These are phyloP conservation scores for Coniosporium apollinis DNA, from an alignment of 495 filamentous ascomycete species.

Conservation along the genomic window DNA sequence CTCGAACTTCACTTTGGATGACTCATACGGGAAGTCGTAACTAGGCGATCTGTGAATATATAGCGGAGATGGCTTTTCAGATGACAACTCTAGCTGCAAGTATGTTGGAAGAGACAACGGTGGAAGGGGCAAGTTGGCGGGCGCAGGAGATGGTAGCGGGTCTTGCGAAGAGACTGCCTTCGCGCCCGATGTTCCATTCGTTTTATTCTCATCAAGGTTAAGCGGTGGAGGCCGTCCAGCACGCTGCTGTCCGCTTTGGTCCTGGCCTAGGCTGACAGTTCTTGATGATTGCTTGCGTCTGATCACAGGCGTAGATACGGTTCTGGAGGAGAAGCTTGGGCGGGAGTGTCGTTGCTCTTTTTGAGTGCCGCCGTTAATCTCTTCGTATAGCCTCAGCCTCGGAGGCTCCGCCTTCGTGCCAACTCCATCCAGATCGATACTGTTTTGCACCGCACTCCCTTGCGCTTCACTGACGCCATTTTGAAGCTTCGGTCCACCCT, in stretches of 20 bases:
- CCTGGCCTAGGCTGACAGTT: neutral
- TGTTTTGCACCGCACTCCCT: too few species aligned
- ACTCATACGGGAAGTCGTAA: conserved; percentile 79
- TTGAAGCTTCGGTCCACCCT: too few species aligned
- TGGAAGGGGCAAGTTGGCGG: conserved; percentile 56
- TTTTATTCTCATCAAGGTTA: conserved; percentile 5
- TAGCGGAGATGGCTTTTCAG: conserved; percentile 62
- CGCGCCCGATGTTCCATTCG: neutral
- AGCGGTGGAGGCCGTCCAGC: conserved; percentile 5
- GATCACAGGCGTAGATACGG: conserved; percentile 24
- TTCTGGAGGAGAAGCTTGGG: conserved; percentile 16
- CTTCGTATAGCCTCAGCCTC: too few species aligned
- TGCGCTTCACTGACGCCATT: too few species aligned
- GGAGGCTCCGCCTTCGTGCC: too few species aligned
- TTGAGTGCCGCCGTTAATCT: too few species aligned
- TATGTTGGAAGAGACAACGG: conserved; percentile 78
- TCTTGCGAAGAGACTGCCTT: conserved; percentile 9
- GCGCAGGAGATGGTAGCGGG: conserved; percentile 43
- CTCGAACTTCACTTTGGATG: conserved; percentile 88
- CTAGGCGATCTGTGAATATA: conserved; percentile 67
- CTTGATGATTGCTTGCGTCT: conserved; percentile 21
- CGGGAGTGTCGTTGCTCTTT: too few species aligned
- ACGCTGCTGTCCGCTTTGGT: conserved; percentile 7
- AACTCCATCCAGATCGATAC: too few species aligned
- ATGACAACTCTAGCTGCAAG: conserved; percentile 74